Evolutionary conservation across 257 asterid species (phyloP).

Genomic region (Misopates orontium): DNA sequence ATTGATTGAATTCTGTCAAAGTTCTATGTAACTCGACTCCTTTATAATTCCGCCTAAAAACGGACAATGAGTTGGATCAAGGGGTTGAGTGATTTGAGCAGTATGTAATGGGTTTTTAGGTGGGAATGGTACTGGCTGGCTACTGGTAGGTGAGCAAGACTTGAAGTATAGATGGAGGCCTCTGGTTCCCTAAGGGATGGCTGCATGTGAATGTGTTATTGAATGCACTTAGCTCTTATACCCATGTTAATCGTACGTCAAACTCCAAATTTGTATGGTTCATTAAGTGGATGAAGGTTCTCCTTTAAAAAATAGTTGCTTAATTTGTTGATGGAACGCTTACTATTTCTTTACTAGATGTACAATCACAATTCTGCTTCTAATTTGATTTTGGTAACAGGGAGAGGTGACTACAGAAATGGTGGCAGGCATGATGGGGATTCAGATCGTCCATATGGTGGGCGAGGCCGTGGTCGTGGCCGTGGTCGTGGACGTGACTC

Average conservation of each 20-base stretch:
- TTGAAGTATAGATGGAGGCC: too few relatives aligned
- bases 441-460: constrained; percentile 59
- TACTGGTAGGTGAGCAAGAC: too few relatives aligned
- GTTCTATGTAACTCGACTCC: too few relatives aligned
- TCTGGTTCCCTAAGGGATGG: too few relatives aligned
- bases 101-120: background rate
- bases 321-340: background rate
- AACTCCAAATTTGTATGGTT: background rate
- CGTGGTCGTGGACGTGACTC: constrained; percentile 54
- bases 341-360: too few relatives aligned
- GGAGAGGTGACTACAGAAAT: constrained; percentile 72
- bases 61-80: background rate
- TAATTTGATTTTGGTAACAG: constrained; percentile 39
- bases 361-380: too few relatives aligned
- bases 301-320: background rate
- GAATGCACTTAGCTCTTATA: too few relatives aligned
- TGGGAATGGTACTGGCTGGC: background rate
- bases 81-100: background rate
- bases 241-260: background rate
- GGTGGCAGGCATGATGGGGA: constrained; percentile 56
- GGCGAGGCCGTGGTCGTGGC: constrained; percentile 45
- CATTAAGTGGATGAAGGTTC: background rate
- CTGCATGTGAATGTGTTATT: too few relatives aligned
- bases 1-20: background rate
- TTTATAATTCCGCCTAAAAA: background rate